These are phyloP conservation scores for Gonapodya prolifera DNA, from an alignment of 192 early-diverging fungal genomes.

Conservation along the genomic window DNA sequence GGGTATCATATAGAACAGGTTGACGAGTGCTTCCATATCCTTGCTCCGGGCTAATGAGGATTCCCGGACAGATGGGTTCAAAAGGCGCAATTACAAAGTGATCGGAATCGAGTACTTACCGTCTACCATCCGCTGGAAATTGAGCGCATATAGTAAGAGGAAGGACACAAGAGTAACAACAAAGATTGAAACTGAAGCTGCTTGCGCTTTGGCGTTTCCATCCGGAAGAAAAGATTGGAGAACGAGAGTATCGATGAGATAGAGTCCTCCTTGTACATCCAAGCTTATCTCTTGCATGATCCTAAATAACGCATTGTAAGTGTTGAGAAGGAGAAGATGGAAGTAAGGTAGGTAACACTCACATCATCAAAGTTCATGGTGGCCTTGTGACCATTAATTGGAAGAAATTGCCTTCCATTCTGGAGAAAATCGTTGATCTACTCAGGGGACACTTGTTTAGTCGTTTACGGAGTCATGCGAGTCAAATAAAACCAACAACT, in stretches of 20 bases:
- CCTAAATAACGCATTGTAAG: too few relatives aligned
- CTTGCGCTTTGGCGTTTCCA: background rate
- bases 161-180: background rate
- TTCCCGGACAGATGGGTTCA: background rate
- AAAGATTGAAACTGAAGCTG: background rate
- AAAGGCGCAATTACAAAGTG: background rate
- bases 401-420: background rate
- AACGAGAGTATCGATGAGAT: background rate
- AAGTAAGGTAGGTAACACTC: background rate
- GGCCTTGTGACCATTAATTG: background rate
- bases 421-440: background rate
- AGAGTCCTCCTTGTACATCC: background rate
- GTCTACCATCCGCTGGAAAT: background rate
- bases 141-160: background rate
- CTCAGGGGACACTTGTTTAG: too few relatives aligned
- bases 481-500: too few relatives aligned
- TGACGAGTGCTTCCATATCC: background rate
- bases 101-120: background rate
- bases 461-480: too few relatives aligned
- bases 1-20: background rate
- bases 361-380: background rate
- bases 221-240: background rate
- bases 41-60: background rate
- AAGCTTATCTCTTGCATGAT: background rate
- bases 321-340: too few relatives aligned